Percentiles rank a stretch among this genome's conserved stretches.
These are phyloP conservation scores for Trichoderma afroharzianum DNA, from an alignment of 2,329 filamentous ascomycete genomes.

Conservation along the genomic window DNA sequence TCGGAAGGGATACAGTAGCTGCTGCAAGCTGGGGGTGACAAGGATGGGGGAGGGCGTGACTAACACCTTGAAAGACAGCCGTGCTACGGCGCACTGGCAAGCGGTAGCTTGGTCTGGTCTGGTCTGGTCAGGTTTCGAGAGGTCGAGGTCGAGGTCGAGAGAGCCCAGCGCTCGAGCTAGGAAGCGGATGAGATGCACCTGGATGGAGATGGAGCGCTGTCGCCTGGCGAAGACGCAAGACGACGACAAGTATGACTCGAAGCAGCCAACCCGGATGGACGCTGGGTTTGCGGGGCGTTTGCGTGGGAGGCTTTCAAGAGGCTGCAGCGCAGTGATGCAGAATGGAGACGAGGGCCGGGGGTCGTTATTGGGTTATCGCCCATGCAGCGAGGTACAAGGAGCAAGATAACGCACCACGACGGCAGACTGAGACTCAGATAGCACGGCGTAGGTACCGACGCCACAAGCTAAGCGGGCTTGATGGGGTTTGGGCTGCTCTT, in stretches of 20 bases:
- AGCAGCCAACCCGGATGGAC: slow-evolving; percentile 11
- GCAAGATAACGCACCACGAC: slow-evolving; percentile 3
- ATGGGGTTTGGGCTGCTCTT: slow-evolving; percentile 1
- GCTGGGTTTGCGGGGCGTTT: slow-evolving; percentile 17
- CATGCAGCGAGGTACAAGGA: slow-evolving; percentile 8
- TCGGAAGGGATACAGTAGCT: slow-evolving; percentile 11
- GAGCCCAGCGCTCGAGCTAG: not conserved
- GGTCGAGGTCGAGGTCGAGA: not conserved
- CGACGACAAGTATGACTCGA: slow-evolving; percentile 12
- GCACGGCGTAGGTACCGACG: slow-evolving; percentile 10
- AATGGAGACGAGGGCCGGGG: slow-evolving; percentile 13
- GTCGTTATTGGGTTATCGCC: not conserved
- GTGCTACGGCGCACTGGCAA: not conserved
- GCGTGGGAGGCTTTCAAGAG: slow-evolving; percentile 18
- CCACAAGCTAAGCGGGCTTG: slow-evolving; percentile 9
- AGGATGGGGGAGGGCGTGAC: slow-evolving; percentile 25
- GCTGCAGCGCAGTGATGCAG: slow-evolving; percentile 18
- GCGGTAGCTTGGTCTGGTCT: not conserved
- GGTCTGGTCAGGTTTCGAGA: not conserved
- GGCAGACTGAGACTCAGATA: not conserved
- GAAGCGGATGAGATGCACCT: not conserved
- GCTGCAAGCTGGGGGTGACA: slow-evolving; percentile 15
- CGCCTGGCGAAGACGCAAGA: not conserved
- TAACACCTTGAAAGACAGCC: slow-evolving; percentile 21
- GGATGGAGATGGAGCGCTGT: slow-evolving; percentile 9